Evolutionary conservation across 2,329 filamentous ascomycete species (phyloP).

Genomic region (Claviceps sp.): DNA sequence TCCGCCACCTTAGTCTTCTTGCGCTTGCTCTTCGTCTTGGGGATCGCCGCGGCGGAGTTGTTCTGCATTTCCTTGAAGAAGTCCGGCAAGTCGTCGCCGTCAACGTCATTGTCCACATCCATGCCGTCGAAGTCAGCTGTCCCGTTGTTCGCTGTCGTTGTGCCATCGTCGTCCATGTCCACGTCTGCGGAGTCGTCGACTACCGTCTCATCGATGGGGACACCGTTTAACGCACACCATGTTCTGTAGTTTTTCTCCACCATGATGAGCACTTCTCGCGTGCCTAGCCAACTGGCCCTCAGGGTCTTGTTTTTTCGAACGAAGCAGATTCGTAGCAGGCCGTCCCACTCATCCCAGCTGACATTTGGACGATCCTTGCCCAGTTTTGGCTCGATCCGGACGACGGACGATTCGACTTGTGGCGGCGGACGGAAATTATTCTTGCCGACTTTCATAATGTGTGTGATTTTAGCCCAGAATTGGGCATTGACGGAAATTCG

Average conservation of each 20-base stretch:
- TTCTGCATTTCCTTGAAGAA: slow-evolving; percentile 63
- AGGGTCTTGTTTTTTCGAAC: slow-evolving; percentile 82
- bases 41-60: slow-evolving; percentile 20
- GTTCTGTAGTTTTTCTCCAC: slow-evolving; percentile 79
- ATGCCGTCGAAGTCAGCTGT: slow-evolving; percentile 25
- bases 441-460: slow-evolving; percentile 84
- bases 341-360: slow-evolving; percentile 91
- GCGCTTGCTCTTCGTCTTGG: slow-evolving; percentile 54
- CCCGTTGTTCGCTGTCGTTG: slow-evolving; percentile 4
- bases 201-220: slow-evolving; percentile 57
- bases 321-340: slow-evolving; percentile 59
- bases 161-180: slow-evolving; percentile 24
- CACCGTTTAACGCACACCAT: slow-evolving; percentile 78
- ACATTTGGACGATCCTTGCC: slow-evolving; percentile 68
- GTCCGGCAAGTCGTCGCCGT: slow-evolving; percentile 62
- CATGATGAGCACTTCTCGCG: slow-evolving; percentile 67
- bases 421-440: slow-evolving; percentile 96
- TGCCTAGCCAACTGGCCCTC: slow-evolving; percentile 67
- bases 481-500: slow-evolving; percentile 87
- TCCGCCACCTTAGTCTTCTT: slow-evolving; percentile 69
- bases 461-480: slow-evolving; percentile 58
- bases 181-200: slow-evolving; percentile 30
- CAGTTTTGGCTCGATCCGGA: slow-evolving; percentile 76
- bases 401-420: slow-evolving; percentile 81
- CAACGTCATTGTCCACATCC: slow-evolving; percentile 22